Conservation (phyloP, 352 stramenopile genomes). For the Globisporangium rhizosaccharum region DNA sequence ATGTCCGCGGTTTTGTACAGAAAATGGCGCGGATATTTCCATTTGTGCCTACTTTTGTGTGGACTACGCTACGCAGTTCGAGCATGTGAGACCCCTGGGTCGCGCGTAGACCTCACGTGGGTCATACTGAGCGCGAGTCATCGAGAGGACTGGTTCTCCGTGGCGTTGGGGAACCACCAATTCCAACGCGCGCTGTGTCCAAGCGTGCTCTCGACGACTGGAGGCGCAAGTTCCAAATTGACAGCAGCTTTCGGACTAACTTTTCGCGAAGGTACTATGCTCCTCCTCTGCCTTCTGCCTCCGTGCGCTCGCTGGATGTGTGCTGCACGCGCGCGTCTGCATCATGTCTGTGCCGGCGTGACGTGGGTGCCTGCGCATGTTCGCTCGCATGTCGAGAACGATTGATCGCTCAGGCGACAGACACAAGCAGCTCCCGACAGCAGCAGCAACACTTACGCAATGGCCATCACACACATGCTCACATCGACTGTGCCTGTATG, state of each 20-base stretch:
- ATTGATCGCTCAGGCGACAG: background rate
- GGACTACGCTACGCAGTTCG: background rate
- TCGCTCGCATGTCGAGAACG: background rate
- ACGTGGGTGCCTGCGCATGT: background rate
- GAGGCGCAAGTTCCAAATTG: constrained; percentile 86
- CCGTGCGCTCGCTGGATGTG: too few relatives aligned
- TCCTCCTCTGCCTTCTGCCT: background rate
- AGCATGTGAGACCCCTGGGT: constrained; percentile 7
- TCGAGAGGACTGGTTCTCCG: constrained; percentile 57
- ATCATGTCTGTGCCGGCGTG: background rate
- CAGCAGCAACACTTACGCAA: background rate
- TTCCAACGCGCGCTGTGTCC: constrained; percentile 27
- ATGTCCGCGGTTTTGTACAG: background rate
- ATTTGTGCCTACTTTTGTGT: background rate
- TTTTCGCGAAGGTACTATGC: constrained; percentile 55
- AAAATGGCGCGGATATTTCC: too few relatives aligned
- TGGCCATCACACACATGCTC: background rate
- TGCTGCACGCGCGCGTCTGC: background rate
- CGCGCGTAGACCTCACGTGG: constrained; percentile 15
- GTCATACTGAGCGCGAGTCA: constrained; percentile 66
- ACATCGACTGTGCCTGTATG: background rate
- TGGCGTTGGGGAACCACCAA: constrained; percentile 82
- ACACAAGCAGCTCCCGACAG: background rate
- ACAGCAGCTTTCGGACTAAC: constrained; percentile 84
- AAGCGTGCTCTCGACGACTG: constrained; percentile 26